Evolutionary conservation across 352 stramenopile species (phyloP).

Genomic region (Pythium myriotylum): DNA sequence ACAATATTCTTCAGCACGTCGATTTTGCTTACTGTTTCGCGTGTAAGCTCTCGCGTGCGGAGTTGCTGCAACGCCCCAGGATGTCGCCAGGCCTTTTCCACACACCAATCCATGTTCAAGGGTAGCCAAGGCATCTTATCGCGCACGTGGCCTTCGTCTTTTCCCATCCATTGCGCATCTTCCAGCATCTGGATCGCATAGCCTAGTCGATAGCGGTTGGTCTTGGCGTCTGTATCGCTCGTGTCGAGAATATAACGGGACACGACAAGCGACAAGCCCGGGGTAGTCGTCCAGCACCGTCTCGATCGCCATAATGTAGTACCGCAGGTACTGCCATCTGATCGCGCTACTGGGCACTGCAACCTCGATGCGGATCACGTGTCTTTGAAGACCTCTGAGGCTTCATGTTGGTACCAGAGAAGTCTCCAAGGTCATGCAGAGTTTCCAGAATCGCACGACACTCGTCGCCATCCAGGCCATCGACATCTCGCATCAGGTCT

Average conservation of each 20-base stretch:
- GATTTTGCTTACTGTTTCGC: conserved; percentile 14
- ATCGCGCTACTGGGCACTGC: neutral
- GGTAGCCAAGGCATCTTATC: conserved; percentile 9
- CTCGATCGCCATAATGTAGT: conserved; percentile 28
- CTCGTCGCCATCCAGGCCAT: conserved; percentile 4
- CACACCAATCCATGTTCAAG: conserved; percentile 17
- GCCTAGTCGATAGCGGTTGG: neutral
- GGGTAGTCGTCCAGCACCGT: conserved; percentile 25
- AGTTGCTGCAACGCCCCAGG: conserved; percentile 7
- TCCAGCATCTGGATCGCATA: conserved; percentile 6
- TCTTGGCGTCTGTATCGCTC: neutral
- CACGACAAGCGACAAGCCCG: conserved; percentile 12
- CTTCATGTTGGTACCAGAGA: conserved; percentile 23
- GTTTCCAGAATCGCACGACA: conserved; percentile 7
- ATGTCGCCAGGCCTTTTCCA: conserved; percentile 20
- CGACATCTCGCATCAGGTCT: neutral
- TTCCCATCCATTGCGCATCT: conserved; percentile 3
- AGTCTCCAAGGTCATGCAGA: conserved; percentile 24
- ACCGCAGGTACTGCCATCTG: conserved; percentile 15
- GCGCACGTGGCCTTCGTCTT: neutral
- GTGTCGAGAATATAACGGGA: conserved; percentile 20
- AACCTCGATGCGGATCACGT: conserved; percentile 26
- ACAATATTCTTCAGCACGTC: conserved; percentile 18
- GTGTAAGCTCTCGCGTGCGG: conserved; percentile 7
- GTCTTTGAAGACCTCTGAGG: neutral